phyloP scores from a whole-genome alignment of 176 grass and related monocot species.

The Thalia dealbata region DNA sequence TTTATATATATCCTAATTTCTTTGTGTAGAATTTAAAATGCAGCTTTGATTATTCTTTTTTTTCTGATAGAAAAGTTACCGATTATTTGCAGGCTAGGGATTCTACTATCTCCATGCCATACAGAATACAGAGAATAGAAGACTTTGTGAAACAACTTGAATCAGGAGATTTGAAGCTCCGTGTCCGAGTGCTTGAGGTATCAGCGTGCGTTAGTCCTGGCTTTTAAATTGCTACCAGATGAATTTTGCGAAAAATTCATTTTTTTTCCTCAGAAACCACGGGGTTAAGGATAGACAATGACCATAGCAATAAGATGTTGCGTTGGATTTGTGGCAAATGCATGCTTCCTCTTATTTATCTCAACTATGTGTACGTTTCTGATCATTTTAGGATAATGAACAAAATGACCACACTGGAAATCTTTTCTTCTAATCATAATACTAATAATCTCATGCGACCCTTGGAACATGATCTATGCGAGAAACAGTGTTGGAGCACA shows the following conservation, averaged over 20 bases:
- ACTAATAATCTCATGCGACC: neutral
- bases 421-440: neutral
- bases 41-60: neutral
- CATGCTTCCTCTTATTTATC: no score
- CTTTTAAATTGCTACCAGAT: neutral
- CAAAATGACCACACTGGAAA: neutral
- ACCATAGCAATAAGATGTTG: neutral
- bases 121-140: constrained; percentile 81
- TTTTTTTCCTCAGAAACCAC: neutral
- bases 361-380: neutral
- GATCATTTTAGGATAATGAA: neutral
- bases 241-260: neutral
- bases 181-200: constrained; percentile 97
- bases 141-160: constrained; percentile 89
- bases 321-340: neutral
- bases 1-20: neutral
- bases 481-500: no score
- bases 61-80: neutral
- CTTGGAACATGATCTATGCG: no score
- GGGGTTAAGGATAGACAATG: neutral
- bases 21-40: neutral
- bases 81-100: constrained; percentile 63
- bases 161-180: constrained; percentile 77
- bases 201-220: neutral
- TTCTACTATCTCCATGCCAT: constrained; percentile 88